These are phyloP conservation scores for Psilocybe subaeruginosa DNA, from an alignment of 768 basidiomycete genomes.

Conservation along the genomic window DNA sequence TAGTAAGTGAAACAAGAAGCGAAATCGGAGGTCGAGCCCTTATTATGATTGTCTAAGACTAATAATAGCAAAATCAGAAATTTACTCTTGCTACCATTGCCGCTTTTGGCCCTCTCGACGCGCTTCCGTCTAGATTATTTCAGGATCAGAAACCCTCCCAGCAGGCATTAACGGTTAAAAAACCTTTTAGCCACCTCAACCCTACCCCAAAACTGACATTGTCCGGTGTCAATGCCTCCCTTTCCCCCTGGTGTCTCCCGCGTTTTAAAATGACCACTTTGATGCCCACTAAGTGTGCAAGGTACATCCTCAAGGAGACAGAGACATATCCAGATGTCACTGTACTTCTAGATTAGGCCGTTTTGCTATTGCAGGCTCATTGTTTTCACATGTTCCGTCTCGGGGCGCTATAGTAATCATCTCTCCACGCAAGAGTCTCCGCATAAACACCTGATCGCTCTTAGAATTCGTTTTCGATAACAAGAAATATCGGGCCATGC, in stretches of 20 bases:
- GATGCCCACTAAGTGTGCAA: constrained; percentile 62
- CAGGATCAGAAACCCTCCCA: constrained; percentile 22
- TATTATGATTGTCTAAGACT: background rate
- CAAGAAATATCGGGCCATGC: too few species aligned
- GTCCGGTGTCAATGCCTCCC: constrained; percentile 49
- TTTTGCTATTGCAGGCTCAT: too few species aligned
- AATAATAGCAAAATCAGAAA: background rate
- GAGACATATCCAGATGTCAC: too few species aligned
- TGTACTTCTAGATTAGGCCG: too few species aligned
- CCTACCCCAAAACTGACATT: constrained; percentile 54
- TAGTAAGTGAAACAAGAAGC: too few species aligned
- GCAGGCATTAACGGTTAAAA: constrained; percentile 41
- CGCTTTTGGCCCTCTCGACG: background rate
- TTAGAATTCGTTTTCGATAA: too few species aligned
- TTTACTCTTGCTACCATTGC: background rate
- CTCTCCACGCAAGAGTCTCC: too few species aligned
- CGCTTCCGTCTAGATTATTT: background rate
- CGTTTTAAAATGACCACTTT: constrained; percentile 63
- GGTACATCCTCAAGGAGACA: constrained; percentile 54
- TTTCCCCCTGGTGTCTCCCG: constrained; percentile 51
- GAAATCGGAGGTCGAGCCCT: too few species aligned
- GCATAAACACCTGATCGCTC: too few species aligned
- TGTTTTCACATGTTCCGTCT: too few species aligned
- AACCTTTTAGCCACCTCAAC: constrained; percentile 54
- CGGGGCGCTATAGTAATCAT: too few species aligned